These are phyloP conservation scores for Stylosanthes scabra DNA, from an alignment of 331 rosid genomes.

Conservation along the genomic window DNA sequence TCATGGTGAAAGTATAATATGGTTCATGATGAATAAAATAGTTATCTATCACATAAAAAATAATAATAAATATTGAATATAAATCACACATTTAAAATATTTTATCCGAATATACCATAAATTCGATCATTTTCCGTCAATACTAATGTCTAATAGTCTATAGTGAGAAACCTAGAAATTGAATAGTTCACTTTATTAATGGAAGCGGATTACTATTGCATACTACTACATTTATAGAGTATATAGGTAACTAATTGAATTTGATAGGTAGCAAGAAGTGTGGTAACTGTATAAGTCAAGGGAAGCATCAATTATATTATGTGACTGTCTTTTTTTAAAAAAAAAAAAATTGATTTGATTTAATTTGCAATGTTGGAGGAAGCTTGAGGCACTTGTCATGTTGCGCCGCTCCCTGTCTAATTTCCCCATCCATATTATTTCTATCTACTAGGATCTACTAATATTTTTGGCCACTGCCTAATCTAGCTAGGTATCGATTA, in stretches of 20 bases:
- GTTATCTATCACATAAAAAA: too few relatives aligned
- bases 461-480: slow-evolving; percentile 30
- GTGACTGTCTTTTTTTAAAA: slow-evolving; percentile 27
- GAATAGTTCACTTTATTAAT: not conserved
- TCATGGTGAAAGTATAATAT: too few relatives aligned
- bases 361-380: slow-evolving; percentile 37
- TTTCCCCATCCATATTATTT: not conserved
- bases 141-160: too few relatives aligned
- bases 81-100: too few relatives aligned
- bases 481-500: too few relatives aligned
- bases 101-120: too few relatives aligned
- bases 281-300: slow-evolving; percentile 42
- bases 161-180: not conserved
- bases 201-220: not conserved
- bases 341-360: slow-evolving; percentile 21
- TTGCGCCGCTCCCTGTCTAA: slow-evolving; percentile 31
- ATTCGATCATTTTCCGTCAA: too few relatives aligned
- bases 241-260: slow-evolving; percentile 6
- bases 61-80: too few relatives aligned
- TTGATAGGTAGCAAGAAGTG: not conserved
- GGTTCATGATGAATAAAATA: too few relatives aligned
- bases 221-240: not conserved
- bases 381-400: slow-evolving; percentile 37
- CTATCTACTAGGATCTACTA: not conserved
- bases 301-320: not conserved